These are phyloP conservation scores for Aristolochia fimbriata DNA, from an alignment of 164 flowering plant species.

Conservation along the genomic window DNA sequence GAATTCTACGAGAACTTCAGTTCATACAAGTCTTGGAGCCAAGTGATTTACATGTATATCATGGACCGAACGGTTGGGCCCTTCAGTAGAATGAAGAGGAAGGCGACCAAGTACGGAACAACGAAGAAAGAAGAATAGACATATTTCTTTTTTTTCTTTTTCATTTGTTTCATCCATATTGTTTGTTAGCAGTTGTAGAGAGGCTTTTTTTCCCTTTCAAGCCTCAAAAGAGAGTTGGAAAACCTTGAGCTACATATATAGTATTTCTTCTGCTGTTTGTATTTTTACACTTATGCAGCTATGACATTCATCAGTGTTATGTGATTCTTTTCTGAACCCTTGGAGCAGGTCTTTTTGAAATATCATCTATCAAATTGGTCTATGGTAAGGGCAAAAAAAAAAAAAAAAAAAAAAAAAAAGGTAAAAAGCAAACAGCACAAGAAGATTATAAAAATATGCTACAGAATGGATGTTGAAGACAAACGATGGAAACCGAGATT, in stretches of 20 bases:
- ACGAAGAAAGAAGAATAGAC: conserved; percentile 7
- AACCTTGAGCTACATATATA: too few species aligned
- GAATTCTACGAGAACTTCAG: conserved; percentile 62
- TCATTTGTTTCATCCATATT: neutral
- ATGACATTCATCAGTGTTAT: too few species aligned
- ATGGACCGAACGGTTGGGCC: conserved; percentile 83
- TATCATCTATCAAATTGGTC: too few species aligned
- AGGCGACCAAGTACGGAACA: conserved; percentile 2
- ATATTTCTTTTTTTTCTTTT: neutral
- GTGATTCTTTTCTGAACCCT: too few species aligned
- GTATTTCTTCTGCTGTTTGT: too few species aligned
- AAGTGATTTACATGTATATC: conserved; percentile 88
- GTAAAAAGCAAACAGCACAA: too few species aligned
- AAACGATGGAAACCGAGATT: too few species aligned
- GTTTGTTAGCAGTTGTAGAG: neutral
- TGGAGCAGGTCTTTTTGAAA: conserved; percentile 4
- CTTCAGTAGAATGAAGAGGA: conserved; percentile 90
- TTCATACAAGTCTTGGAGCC: conserved; percentile 84
- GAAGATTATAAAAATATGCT: too few species aligned
- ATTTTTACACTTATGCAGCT: too few species aligned
- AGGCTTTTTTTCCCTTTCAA: neutral
- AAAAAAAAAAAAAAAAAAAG: too few species aligned
- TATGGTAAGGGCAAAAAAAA: too few species aligned
- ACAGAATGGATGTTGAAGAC: too few species aligned
- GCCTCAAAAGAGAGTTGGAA: neutral